Evolutionary conservation across 2,329 filamentous ascomycete genomes (phyloP), one percentile per base, ranked within the genome.

Genomic region (Basipetospora chlamydospora): DNA sequence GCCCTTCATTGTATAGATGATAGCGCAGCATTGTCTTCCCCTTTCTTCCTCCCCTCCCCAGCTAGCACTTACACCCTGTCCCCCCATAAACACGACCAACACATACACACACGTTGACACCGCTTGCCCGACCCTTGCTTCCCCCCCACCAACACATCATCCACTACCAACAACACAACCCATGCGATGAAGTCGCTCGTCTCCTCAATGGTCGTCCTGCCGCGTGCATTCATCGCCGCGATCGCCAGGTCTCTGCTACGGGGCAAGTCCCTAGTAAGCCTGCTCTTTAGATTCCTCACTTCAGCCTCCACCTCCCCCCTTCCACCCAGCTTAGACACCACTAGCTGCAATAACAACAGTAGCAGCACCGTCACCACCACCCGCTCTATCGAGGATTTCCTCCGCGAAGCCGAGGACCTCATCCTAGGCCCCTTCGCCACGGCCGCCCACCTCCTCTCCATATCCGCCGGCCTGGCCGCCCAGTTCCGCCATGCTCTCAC

Each of bases 241-340:
- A 54, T 68, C 37, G 47, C 75, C 51, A 73, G 65, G 57, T 71
- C 68, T 46, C 59, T 77, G 38, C 56, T 73, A 34, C 62, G 65
- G 35, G 73, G 73, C 46, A 75, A 69, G 56, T 71, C 70, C 34
- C 56, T 77, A 42, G 52, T 77, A 41, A 64, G 71, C 48, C 67
- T 70, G 35, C 56, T 77, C 21, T 53, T 77, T 40, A 58, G 66
- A 41, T 67, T 67, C 48, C 73, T 68, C 66, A 53, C 64, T 32
- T 36, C 40, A 32, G 48, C 52, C 15, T 39, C 45, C 18, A 37
- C 44, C 25, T 42, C 41, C 33, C 42, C 35, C 25, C 45, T 43
- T 16, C 37, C 44, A 7, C 37, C 45, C 28, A 47, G 7, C 13
- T n/a, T n/a, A n/a, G n/a, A n/a, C n/a, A n/a, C n/a, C n/a, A n/a